phyloP scores from a whole-genome alignment of 164 flowering plant genomes.

The grape (Vitis vinifera) region DNA sequence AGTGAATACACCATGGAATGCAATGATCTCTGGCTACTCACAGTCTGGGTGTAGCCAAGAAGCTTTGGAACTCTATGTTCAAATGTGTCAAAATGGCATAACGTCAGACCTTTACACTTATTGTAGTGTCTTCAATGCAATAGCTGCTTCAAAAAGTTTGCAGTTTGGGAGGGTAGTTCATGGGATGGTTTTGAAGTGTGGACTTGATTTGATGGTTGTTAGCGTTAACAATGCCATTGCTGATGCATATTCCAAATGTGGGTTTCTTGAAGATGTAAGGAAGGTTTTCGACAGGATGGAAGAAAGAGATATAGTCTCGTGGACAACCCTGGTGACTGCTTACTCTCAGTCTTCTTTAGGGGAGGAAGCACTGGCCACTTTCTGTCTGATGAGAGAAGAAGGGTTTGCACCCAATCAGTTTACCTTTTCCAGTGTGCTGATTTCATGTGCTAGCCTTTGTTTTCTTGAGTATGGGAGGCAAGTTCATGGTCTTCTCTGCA shows the following conservation, averaged over 20 bases:
- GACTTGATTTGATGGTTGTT: constrained; percentile 16
- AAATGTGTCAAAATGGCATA: constrained; percentile 39
- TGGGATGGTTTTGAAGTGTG: constrained; percentile 47
- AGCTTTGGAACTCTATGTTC: constrained; percentile 38
- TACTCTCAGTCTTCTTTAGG: constrained; percentile 36
- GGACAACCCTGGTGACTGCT: constrained; percentile 63
- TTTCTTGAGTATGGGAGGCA: constrained; percentile 52
- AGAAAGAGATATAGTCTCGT: constrained; percentile 54
- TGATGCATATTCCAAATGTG: constrained; percentile 66
- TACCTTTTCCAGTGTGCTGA: constrained; percentile 48
- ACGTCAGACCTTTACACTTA: constrained; percentile 46
- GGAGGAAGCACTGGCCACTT: constrained; percentile 41
- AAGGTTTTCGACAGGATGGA: constrained; percentile 52
- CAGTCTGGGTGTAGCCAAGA: constrained; percentile 32
- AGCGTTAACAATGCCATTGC: constrained; percentile 52
- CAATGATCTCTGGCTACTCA: constrained; percentile 60
- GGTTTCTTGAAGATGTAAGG: constrained; percentile 46
- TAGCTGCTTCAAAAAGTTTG: constrained; percentile 33
- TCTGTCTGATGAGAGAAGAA: constrained; percentile 48
- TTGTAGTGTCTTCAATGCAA: constrained; percentile 51
- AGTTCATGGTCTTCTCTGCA: constrained; percentile 47
- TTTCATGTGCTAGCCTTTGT: constrained; percentile 50
- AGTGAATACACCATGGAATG: constrained; percentile 63
- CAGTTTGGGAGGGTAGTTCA: constrained; percentile 39
- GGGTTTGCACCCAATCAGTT: constrained; percentile 54